Base-by-base conservation (phyloP, 208 protist genomes). In the Acanthamoeba healyi region DNA sequence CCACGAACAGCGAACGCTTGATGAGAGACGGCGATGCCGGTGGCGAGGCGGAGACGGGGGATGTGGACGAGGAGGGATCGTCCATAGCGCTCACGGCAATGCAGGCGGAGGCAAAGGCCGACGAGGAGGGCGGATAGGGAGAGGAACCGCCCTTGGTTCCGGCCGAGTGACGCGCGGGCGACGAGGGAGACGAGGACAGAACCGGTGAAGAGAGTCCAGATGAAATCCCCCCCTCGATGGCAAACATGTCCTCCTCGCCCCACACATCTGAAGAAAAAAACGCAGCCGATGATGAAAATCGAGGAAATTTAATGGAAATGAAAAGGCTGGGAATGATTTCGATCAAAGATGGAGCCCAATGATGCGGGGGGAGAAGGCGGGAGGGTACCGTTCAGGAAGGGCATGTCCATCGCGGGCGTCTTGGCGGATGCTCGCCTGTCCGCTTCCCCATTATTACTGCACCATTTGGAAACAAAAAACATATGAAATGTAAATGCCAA, bases 11-110 rank as follows among this genome's bases (percentile, higher is more conserved):
- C 4, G 61, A 0, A 29, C 61, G 61, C 29, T 67, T 67, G 61
- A 67, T 19, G n/a, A 67, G 29, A 12, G 61, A 67, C 4, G 61
- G 61, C 29, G 61, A 67, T 1, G 61, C 61, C 61, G 61, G 61
- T 67, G 61, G 61, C n/a, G 61, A 67, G n/a, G 61, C 61, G 6
- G 61, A 67, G 61, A 67, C 12, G 61, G 61, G 61, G n/a, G 61
- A 67, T 15, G 61, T 36, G 17, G 61, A 67, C 19, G 61, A 67
- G 29, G 26, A 67, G 29, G 61, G n/a, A 34, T 36, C 61, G 61
- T 67, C 29, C 61, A 67, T 67, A 61, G 54, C 14, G 22, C 54
- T 61, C 61, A 15, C 61, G n/a, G 29, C 61, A 15, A 67, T 67
- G 29, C 61, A 67, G 9, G 61, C 61, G 4, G 61, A 67, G n/a